phyloP scores from a whole-genome alignment of 2,329 filamentous ascomycete genomes.

The Elsinoe batatas region DNA sequence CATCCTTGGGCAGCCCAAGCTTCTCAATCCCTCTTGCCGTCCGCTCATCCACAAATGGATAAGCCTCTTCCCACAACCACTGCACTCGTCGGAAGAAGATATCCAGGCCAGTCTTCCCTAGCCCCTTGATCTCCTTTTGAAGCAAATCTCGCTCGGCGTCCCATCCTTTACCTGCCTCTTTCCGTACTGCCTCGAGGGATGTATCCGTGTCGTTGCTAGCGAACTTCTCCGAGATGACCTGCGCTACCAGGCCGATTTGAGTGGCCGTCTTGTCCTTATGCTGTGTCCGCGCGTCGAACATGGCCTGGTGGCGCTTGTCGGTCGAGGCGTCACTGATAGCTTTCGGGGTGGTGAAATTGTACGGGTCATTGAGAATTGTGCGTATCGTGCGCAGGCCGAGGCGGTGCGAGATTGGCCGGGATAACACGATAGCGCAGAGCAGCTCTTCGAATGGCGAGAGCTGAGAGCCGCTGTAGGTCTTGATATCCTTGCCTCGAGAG shows the following conservation, averaged over 20 bases:
- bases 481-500: conserved; percentile 19
- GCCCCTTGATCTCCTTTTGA: conserved; percentile 31
- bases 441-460: conserved; percentile 38
- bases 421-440: conserved; percentile 35
- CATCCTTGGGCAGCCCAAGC: conserved; percentile 29
- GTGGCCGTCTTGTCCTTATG: conserved; percentile 38
- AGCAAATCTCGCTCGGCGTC: conserved; percentile 25
- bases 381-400: conserved; percentile 36
- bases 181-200: conserved; percentile 25
- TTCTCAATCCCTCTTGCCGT: conserved; percentile 27
- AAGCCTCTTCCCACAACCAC: conserved; percentile 31
- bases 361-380: conserved; percentile 36
- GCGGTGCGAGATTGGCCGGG: conserved; percentile 35
- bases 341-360: conserved; percentile 28
- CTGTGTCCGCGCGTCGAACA: conserved; percentile 35
- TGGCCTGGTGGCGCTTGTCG: conserved; percentile 30
- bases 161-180: conserved; percentile 24
- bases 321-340: conserved; percentile 29
- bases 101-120: conserved; percentile 33
- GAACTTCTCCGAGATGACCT: conserved; percentile 26
- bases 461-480: conserved; percentile 25
- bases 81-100: conserved; percentile 36
- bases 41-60: conserved; percentile 32
- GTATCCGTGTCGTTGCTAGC: conserved; percentile 25
- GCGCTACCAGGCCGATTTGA: conserved; percentile 29